Evolutionary conservation across 1,139 yeast species (phyloP).

Genomic region (Lodderomyces metapsilosis): DNA sequence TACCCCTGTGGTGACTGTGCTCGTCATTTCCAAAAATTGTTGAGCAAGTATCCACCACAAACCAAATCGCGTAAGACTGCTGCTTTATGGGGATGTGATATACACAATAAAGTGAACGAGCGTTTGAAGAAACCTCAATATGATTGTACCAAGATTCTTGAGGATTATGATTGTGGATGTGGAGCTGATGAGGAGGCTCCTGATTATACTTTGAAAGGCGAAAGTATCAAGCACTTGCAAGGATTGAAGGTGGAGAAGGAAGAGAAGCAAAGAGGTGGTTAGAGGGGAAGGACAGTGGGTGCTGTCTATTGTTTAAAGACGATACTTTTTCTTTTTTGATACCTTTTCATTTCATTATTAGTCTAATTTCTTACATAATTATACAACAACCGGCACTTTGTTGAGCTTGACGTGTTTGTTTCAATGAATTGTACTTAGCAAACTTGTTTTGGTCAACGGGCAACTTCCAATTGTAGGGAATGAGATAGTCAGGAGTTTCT

Average conservation of each 20-base stretch:
- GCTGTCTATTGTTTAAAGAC: too few relatives aligned
- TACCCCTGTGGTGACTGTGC: constrained; percentile 97
- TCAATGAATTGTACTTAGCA: constrained; percentile 24
- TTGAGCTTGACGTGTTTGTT: background rate
- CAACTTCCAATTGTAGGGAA: constrained; percentile 53
- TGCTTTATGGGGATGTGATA: constrained; percentile 92
- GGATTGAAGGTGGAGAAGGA: constrained; percentile 44
- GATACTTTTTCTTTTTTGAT: background rate
- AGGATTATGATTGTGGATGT: constrained; percentile 96
- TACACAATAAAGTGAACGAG: constrained; percentile 86
- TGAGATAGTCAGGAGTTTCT: constrained; percentile 50
- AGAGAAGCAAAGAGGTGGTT: constrained; percentile 41
- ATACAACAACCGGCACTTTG: constrained; percentile 39
- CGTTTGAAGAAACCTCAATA: constrained; percentile 67
- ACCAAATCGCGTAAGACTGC: constrained; percentile 74
- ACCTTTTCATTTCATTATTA: background rate
- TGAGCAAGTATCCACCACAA: constrained; percentile 81
- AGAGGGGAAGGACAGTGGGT: constrained; percentile 2
- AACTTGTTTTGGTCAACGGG: constrained; percentile 50
- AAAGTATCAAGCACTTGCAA: constrained; percentile 39
- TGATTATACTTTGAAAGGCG: constrained; percentile 37
- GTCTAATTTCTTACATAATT: constrained; percentile 27
- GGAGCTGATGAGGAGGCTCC: constrained; percentile 63
- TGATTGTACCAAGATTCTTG: constrained; percentile 81
- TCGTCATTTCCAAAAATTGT: constrained; percentile 72